These are phyloP conservation scores for Pharus latifolius DNA, from an alignment of 176 grass and related monocot genomes.

Conservation along the genomic window DNA sequence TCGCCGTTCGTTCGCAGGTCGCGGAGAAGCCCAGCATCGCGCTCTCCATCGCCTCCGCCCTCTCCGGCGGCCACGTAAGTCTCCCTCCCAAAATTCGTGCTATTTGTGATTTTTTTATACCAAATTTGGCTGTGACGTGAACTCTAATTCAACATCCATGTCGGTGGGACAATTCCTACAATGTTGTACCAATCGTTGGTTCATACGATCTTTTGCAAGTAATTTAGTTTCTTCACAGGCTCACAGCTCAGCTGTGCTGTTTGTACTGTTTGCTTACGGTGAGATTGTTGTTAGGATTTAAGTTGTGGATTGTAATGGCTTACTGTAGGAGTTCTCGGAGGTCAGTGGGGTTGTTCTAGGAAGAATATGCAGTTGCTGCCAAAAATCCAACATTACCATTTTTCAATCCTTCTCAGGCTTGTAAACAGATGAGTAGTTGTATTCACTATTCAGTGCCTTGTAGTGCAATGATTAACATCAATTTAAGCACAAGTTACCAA, in stretches of 20 bases:
- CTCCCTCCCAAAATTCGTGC: neutral
- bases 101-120: neutral
- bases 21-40: slow-evolving; percentile 96
- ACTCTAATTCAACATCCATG: neutral
- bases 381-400: neutral
- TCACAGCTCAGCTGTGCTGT: no score
- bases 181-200: neutral
- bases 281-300: no score
- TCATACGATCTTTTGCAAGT: neutral
- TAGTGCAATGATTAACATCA: no score
- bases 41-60: slow-evolving; percentile 69
- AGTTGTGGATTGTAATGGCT: no score
- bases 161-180: neutral
- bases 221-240: neutral
- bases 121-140: neutral
- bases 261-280: no score
- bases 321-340: no score
- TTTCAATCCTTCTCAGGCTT: no score
- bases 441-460: no score
- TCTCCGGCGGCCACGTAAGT: slow-evolving; percentile 63
- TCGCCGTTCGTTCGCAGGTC: slow-evolving; percentile 58
- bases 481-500: no score
- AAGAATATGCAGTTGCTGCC: no score
- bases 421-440: no score
- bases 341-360: no score